Conservation (phyloP, 2,329 filamentous ascomycete species). For the Penicillium sp. region DNA sequence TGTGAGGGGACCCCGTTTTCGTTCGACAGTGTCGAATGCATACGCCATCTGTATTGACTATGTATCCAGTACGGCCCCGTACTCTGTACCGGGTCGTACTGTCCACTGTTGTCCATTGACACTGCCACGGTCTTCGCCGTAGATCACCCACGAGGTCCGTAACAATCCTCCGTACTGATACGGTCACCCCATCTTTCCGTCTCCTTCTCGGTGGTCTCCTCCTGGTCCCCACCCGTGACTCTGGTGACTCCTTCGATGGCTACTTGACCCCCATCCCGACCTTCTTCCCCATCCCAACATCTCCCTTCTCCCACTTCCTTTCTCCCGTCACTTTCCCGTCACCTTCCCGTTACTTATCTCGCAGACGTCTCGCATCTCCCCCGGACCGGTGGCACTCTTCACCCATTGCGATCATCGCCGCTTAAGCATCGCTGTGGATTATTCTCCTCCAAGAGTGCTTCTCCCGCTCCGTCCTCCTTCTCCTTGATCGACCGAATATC, state of each 20-base stretch:
- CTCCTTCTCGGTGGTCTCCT: not conserved
- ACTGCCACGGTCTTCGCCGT: slow-evolving; percentile 5
- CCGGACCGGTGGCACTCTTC: slow-evolving; percentile 6
- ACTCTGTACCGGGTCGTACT: not conserved
- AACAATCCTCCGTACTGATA: slow-evolving; percentile 8
- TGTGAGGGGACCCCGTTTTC: not conserved
- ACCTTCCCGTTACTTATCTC: not conserved
- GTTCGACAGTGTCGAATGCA: not conserved
- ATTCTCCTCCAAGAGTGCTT: slow-evolving; percentile 9
- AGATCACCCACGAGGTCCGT: slow-evolving; percentile 25
- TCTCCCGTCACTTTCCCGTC: slow-evolving; percentile 16
- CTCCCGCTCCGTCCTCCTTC: slow-evolving; percentile 20
- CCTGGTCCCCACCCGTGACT: slow-evolving; percentile 5
- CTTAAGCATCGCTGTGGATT: slow-evolving; percentile 11
- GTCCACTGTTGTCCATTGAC: not conserved
- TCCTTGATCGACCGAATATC: not conserved
- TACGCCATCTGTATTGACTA: not conserved
- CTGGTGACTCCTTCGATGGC: slow-evolving; percentile 4
- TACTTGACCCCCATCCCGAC: not conserved
- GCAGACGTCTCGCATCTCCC: slow-evolving; percentile 9
- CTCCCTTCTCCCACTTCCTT: slow-evolving; percentile 11
- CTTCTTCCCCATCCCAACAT: slow-evolving; percentile 19
- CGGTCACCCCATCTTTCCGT: not conserved
- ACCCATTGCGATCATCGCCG: not conserved
- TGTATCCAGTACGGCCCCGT: not conserved